Evolutionary conservation across 352 stramenopile genomes (phyloP), one percentile per base, ranked within the genome.

Genomic region (Hyaloperonospora arabidopsidis): DNA sequence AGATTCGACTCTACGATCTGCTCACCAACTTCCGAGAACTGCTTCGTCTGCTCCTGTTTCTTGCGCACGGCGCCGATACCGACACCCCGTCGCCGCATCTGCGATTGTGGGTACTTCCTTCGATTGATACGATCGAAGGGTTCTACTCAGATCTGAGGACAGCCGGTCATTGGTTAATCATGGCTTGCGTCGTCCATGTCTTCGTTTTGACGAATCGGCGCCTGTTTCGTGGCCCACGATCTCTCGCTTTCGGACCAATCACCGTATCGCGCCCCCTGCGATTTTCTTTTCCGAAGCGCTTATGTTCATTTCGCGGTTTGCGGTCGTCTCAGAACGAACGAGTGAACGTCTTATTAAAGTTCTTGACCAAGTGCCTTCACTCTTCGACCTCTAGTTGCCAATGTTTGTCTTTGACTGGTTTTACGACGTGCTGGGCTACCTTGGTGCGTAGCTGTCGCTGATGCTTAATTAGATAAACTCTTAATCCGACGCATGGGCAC

Each of bases 321-420:
- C 54, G 54, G 54, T 57, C 65, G 59, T 54, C 48, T 57, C 57
- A 52, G 54, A 59, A 61, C 35, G 45, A 32, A 36, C 35, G 35
- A 41, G 13, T 5, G n/a, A 18, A 41, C 35, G 35, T 41, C n/a
- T 44, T 44, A 10, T 4, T 8, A 32, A 32, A 4, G 8, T 32
- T 21, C 7, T 21, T 21, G 38, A 44, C 38, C 2, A 7, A 44
- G 38, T 15, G 12, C 35, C 13, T 12, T 14, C 5, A 12, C 38
- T 5, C 15, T 19, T 12, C 38, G 19, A 19, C 15, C 38, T 18
- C 13, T 18, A 41, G 12, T 5, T 15, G 12, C 35, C 35, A 15
- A 97, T 97, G 91, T 97, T 97, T 71, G 71, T 97, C 54, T 88
- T 97, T 44, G 91, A 97, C 68, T 98, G 93, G 93, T 97, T 97